Percentiles rank a stretch among this genome's conserved stretches.
Conservation (phyloP, 1,139 yeast species). For the Lizanozyma gosingica region DNA sequence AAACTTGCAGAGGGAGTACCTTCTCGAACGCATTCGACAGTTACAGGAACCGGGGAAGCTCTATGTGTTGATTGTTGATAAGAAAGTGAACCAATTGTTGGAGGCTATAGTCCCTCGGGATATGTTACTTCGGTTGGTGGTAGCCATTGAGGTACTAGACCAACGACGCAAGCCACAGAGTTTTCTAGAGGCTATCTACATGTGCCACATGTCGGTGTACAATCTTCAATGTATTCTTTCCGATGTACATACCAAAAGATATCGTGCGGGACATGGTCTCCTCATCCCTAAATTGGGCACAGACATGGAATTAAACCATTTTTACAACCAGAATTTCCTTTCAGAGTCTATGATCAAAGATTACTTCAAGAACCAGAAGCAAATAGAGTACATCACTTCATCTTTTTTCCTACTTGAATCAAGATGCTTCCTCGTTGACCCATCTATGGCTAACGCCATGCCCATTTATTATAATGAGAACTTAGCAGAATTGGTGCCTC, state of each 20-base stretch:
- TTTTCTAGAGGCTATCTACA: conserved; percentile 34
- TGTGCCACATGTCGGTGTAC: conserved; percentile 28
- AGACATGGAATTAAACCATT: conserved; percentile 16
- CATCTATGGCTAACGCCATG: conserved; percentile 44
- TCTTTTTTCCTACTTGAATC: conserved; percentile 28
- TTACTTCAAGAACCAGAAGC: conserved; percentile 24
- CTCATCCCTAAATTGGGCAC: conserved; percentile 24
- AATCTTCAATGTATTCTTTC: conserved; percentile 35
- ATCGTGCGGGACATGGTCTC: conserved; percentile 30
- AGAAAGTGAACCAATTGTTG: conserved; percentile 25
- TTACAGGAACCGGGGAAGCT: conserved; percentile 26
- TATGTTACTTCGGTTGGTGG: conserved; percentile 30
- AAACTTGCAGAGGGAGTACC: conserved; percentile 26
- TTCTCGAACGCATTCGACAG: conserved; percentile 25
- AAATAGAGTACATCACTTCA: conserved; percentile 20
- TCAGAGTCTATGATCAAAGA: conserved; percentile 21
- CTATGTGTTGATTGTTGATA: conserved; percentile 32
- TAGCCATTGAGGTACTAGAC: conserved; percentile 33
- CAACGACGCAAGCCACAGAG: conserved; percentile 26
- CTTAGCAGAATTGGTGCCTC: conserved; percentile 53
- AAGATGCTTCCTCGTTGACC: conserved; percentile 31
- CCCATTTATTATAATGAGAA: conserved; percentile 65
- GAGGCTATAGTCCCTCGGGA: conserved; percentile 29
- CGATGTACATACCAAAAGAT: conserved; percentile 30
- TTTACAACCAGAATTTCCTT: conserved; percentile 22